Base-by-base conservation (phyloP, 2,329 filamentous ascomycete genomes). In the Emergomyces africanus region DNA sequence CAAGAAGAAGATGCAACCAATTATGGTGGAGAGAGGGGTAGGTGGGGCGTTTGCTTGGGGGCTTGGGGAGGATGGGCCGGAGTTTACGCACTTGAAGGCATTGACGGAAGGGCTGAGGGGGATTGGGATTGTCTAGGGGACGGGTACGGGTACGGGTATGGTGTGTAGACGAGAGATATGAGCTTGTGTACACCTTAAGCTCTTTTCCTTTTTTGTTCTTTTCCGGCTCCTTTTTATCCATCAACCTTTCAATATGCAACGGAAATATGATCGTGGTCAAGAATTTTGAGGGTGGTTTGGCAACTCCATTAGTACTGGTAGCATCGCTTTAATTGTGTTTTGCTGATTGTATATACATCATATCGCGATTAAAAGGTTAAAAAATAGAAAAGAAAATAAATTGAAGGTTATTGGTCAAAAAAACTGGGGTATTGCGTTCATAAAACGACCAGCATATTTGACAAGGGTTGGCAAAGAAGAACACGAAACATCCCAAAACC, bases 41-140 rank as follows among this genome's bases (percentile, higher is more conserved):
- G 86, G 86, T 1, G 87, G 88, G 18, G 82, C 88, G 5, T 88
- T 90, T 78, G 86, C 86, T 0, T 90, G 87, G 87, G 86, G 84
- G 20, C 66, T 90, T 60, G 87, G 85, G 1, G 86, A 90, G 71
- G 87, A 90, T 66, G 74, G 70, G 8, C 66, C 69, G 28, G 63
- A 72, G 6, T 60, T 56, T 39, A 46, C 20, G 37, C 37, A 49
- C 39, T 44, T 60, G 28, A 54, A 55, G 23, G 59, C 59, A 4
- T 42, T 58, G 44, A 42, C 20, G 20, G 14, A 51, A 30, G 57
- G 44, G 20, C 23, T 58, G 44, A 53, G 28, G 12, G 57, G 28
- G 25, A 49, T 53, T 37, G 50, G 50, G 33, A 48, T 12, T 48
- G 44, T 48, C 8, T 2, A 48, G 12, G 12, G 25, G 44, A 48